A percentile compares a stretch with the other conserved stretches of the same genome.
phyloP scores from a whole-genome alignment of 1,284 basidiomycete species.

The Porodaedalea pini region DNA sequence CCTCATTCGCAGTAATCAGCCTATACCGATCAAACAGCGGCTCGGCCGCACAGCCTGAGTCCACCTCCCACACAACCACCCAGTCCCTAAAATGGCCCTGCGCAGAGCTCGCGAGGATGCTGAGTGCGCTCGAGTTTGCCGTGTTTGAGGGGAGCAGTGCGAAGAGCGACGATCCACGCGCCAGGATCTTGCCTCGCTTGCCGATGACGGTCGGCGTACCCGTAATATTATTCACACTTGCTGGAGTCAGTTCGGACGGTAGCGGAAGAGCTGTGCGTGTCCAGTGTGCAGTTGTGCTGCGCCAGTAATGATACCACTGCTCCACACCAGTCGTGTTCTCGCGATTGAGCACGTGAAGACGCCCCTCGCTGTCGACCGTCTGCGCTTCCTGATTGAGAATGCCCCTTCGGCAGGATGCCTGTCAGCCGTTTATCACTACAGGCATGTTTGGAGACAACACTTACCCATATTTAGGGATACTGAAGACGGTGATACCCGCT shows the following conservation, averaged over 20 bases:
- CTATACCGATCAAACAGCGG: slow-evolving; percentile 38
- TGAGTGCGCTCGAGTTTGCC: slow-evolving; percentile 35
- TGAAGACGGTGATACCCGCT: slow-evolving; percentile 38
- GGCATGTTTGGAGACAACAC: background rate
- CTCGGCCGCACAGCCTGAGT: slow-evolving; percentile 36
- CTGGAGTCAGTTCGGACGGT: slow-evolving; percentile 23
- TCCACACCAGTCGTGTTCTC: slow-evolving; percentile 40
- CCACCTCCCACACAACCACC: slow-evolving; percentile 35
- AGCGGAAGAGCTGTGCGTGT: slow-evolving; percentile 37
- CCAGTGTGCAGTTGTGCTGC: slow-evolving; percentile 35
- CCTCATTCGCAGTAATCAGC: slow-evolving; percentile 22
- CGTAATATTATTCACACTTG: slow-evolving; percentile 37
- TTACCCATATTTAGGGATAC: slow-evolving; percentile 42
- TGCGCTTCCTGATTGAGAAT: slow-evolving; percentile 45
- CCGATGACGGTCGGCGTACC: slow-evolving; percentile 40
- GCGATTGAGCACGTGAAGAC: slow-evolving; percentile 42
- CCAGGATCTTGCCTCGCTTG: slow-evolving; percentile 40
- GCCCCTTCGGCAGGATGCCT: slow-evolving; percentile 28
- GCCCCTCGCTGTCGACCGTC: slow-evolving; percentile 34
- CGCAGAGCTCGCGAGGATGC: slow-evolving; percentile 35
- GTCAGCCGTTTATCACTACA: background rate
- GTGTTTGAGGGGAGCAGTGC: slow-evolving; percentile 40
- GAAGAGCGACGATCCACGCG: slow-evolving; percentile 28
- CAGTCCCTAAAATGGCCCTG: slow-evolving; percentile 37
- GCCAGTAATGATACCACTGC: slow-evolving; percentile 43